Conservation (phyloP, 2,329 filamentous ascomycete genomes). For the Cladosporium sphaerospermum region DNA sequence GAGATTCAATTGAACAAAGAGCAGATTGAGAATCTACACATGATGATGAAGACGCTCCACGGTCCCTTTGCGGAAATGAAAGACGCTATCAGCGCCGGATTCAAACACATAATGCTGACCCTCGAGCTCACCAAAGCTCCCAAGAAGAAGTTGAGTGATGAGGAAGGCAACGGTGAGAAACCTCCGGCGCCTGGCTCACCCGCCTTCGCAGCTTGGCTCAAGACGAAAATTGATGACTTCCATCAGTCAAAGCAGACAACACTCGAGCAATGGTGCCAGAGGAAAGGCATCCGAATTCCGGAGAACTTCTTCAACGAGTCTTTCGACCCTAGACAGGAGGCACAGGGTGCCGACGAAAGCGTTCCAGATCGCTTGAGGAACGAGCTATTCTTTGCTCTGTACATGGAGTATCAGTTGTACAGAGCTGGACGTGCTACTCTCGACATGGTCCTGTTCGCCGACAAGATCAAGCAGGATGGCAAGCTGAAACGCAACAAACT, state of each 20-base stretch:
- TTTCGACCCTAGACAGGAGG: slow-evolving; percentile 43
- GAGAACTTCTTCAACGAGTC: slow-evolving; percentile 42
- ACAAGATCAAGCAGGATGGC: slow-evolving; percentile 58
- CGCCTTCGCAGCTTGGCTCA: slow-evolving; percentile 51
- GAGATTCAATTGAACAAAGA: slow-evolving; percentile 15
- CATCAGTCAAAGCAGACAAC: slow-evolving; percentile 56
- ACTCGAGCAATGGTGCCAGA: slow-evolving; percentile 40
- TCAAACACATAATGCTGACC: slow-evolving; percentile 55
- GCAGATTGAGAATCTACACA: slow-evolving; percentile 45
- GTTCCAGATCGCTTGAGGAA: slow-evolving; percentile 59
- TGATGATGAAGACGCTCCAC: slow-evolving; percentile 63
- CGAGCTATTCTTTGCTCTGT: slow-evolving; percentile 65
- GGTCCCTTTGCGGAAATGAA: slow-evolving; percentile 60
- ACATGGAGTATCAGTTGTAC: slow-evolving; percentile 62
- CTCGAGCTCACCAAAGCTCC: slow-evolving; percentile 45
- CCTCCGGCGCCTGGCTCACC: slow-evolving; percentile 50
- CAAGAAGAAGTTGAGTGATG: slow-evolving; percentile 24
- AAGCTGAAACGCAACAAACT: slow-evolving; percentile 57
- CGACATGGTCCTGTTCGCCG: slow-evolving; percentile 61
- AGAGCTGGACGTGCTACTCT: slow-evolving; percentile 55
- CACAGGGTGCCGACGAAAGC: slow-evolving; percentile 42
- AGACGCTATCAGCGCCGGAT: slow-evolving; percentile 56
- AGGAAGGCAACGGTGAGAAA: slow-evolving; percentile 32
- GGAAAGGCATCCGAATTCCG: slow-evolving; percentile 43
- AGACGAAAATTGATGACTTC: slow-evolving; percentile 51